Percentiles rank a stretch among this genome's conserved stretches.
Evolutionary conservation across 176 grass and related monocot species (phyloP).

Genomic region (Oryza australiensis): DNA sequence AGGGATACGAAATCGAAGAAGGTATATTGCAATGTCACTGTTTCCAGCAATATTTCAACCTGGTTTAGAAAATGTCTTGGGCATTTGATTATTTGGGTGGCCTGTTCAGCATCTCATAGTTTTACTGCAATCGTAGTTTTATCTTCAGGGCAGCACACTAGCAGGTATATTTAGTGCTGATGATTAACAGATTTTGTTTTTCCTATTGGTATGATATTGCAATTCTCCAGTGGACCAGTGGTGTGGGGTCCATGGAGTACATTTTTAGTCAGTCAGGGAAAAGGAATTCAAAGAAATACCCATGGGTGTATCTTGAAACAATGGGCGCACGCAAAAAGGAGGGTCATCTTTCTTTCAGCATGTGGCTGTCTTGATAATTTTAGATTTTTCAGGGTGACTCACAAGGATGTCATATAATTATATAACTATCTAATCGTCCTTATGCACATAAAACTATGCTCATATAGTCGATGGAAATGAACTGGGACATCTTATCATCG

Average conservation of each 20-base stretch:
- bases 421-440: neutral
- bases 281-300: neutral
- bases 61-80: neutral
- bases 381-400: neutral
- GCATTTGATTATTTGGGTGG: neutral
- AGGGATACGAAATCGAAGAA: conserved; percentile 49
- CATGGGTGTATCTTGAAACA: too few species aligned
- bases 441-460: neutral
- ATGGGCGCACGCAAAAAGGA: too few species aligned
- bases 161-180: too few species aligned
- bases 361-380: neutral
- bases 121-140: too few species aligned
- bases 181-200: too few species aligned
- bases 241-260: too few species aligned
- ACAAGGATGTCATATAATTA: neutral
- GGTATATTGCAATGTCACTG: conserved; percentile 23
- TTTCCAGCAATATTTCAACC: neutral
- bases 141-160: too few species aligned
- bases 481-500: neutral
- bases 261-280: neutral
- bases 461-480: neutral
- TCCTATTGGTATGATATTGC: too few species aligned
- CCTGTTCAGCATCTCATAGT: too few species aligned
- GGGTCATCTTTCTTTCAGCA: neutral
- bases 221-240: too few species aligned